A percentile compares a stretch with the other conserved stretches of the same genome.
These are phyloP conservation scores for Exophiala dermatitidis DNA, from an alignment of 2,329 filamentous ascomycete species.

Conservation along the genomic window DNA sequence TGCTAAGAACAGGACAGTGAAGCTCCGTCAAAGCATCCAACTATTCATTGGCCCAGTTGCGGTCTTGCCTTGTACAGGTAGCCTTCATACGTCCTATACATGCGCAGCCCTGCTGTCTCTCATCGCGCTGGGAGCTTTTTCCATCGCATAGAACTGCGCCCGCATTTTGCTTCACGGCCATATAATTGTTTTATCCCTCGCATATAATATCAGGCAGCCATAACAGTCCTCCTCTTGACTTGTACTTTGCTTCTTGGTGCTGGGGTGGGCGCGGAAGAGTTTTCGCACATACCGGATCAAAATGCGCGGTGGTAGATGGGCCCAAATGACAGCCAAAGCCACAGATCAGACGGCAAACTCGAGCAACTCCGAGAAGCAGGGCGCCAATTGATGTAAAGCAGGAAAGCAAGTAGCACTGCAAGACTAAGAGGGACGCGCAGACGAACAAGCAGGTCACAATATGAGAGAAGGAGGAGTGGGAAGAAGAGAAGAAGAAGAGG, in stretches of 20 bases:
- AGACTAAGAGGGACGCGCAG: conserved; percentile 24
- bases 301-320: conserved; percentile 25
- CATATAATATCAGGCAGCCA: background rate
- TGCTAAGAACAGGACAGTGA: background rate
- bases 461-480: conserved; percentile 21
- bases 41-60: no score
- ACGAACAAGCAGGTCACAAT: conserved; percentile 21
- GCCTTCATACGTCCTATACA: no score
- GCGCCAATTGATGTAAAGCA: conserved; percentile 24
- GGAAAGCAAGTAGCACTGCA: conserved; percentile 25
- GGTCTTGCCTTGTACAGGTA: no score
- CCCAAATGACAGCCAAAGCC: conserved; percentile 22
- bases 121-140: background rate
- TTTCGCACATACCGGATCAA: conserved; percentile 24
- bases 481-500: conserved; percentile 19
- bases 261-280: conserved; percentile 3
- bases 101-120: background rate
- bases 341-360: conserved; percentile 24
- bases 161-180: no score
- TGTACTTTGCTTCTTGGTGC: background rate
- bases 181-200: background rate
- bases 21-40: background rate
- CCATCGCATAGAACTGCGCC: background rate
- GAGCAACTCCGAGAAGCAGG: conserved; percentile 23
- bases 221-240: conserved; percentile 1